Evolutionary conservation across 306 rosid species (phyloP), one percentile per base, ranked within the genome.

Genomic region (Sicyos edulis): DNA sequence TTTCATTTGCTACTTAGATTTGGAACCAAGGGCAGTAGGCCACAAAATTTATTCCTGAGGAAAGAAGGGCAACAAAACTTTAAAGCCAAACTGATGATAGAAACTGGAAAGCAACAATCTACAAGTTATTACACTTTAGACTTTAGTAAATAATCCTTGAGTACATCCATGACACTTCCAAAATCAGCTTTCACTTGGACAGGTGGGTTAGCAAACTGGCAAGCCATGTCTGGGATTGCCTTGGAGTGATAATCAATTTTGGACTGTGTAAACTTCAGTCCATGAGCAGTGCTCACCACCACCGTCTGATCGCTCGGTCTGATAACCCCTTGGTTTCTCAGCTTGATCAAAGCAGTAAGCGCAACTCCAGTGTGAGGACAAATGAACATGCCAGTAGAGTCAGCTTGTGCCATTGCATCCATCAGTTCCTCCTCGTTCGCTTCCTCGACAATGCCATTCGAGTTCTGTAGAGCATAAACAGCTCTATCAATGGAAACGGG

Each of bases 341-440:
- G 88, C 88, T 91, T 89, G 6, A 73, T 47, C 60, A 91, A 74
- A 3, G 97, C 96, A 10, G 93, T 78, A 17, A 91, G 67, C 0
- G 93, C 97, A 15, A 91, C 97, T 59, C 97, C 93, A 0, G 97
- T 91, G 42, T 86, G 97, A 0, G 97, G 97, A 60, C 97, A 91
- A 0, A 84, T 86, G 62, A 91, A 91, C 97, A 91, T 89, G 1
- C 97, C 97, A 0, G 91, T 89, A 0, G 96, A 87, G 75, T 91
- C 96, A 11, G 97, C 97, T 17, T 77, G 81, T 0, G 89, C 92
- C 89, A 80, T 88, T 1, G 96, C 96, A 55, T 91, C 92, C 97
- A 91, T 88, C 3, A 91, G 71, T 47, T 91, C 97, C 76, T 85
- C 88, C 77, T 89, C 96, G 0, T 81, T 84, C 0, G 96, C 96